Base-by-base conservation (phyloP, 1,284 basidiomycete genomes). In the Inonotus hispidus region DNA sequence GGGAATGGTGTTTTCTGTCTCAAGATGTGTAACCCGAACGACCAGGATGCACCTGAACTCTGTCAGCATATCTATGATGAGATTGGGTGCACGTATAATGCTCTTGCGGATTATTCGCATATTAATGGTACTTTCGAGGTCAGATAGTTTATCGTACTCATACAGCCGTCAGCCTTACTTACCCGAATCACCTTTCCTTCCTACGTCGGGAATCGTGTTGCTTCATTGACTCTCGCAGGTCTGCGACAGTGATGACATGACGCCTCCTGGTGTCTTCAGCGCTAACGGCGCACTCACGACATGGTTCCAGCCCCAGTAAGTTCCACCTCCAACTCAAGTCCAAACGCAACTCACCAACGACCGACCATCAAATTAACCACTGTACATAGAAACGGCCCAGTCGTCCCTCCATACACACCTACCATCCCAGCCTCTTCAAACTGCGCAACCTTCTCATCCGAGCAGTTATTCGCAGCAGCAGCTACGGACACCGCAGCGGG, bases 361-460 rank as follows among this genome's bases (percentile, higher is more conserved):
- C 1, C 27, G 8, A 29, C 32, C 11, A 5, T 52, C 50, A 16
- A 37, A 23, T 52, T 35, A 32, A 52, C 5, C 29, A n/a, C n/a
- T n/a, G n/a, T n/a, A n/a, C n/a, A n/a, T 19, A 52, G 50, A 16
- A 52, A 23, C 29, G 59, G 62, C 10, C 45, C 61, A 3, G 46
- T 57, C 56, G 71, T 70, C 10, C 68, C 73, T 19, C 73, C 72
- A 3, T 75, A 72, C 68, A 71, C 68, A 6, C 68, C 74, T 14
- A 66, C 64, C n/a, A 65, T 72, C 57, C 72, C 72, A 7, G 64
- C 71, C 0, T 71, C 72, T 1, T 72, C 71, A 11, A 72, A 73
- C 68, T 76, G 74, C 67, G 63, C 66, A 19, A 74, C 74, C 0
- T 74, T 71, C 66, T 65, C 68, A 49, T 74, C 73, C 0, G 60